These are phyloP conservation scores for Solanum chiquidenum DNA, from an alignment of 257 asterid genomes.

Conservation along the genomic window DNA sequence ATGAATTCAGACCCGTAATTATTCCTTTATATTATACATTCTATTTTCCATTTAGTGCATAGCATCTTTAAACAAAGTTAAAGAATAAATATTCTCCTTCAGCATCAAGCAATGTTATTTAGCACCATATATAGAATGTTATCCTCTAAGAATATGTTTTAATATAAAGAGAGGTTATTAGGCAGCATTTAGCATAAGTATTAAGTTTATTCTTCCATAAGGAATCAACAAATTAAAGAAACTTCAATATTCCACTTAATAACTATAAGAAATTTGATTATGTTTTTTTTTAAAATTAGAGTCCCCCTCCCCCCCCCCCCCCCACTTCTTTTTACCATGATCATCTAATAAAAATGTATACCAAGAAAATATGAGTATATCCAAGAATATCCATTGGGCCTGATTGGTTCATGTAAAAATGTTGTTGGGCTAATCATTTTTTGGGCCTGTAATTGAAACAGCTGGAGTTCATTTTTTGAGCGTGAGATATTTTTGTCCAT, in stretches of 20 bases:
- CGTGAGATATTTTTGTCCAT: not conserved
- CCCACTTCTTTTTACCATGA: not conserved
- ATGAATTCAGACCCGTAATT: not conserved
- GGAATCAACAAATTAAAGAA: not conserved
- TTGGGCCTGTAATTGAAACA: not conserved
- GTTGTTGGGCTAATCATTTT: not conserved
- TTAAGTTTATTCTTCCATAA: not conserved
- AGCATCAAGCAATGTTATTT: not conserved
- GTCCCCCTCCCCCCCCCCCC: accelerated
- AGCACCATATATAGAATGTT: not conserved
- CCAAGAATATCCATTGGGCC: not conserved
- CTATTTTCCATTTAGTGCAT: not conserved
- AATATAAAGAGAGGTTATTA: not conserved
- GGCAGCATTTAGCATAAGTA: not conserved
- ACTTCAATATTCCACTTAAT: not conserved
- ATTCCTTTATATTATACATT: not conserved
- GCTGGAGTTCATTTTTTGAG: not conserved
- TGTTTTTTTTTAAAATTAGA: not conserved
- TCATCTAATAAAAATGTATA: not conserved
- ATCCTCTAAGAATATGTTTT: not conserved
- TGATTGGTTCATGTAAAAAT: not conserved
- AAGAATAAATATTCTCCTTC: not conserved
- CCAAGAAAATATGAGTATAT: not conserved
- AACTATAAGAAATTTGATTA: not conserved
- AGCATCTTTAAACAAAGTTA: not conserved